These are phyloP conservation scores for Metschnikowia colocasiae DNA, from an alignment of 805 yeast species.

Conservation along the genomic window DNA sequence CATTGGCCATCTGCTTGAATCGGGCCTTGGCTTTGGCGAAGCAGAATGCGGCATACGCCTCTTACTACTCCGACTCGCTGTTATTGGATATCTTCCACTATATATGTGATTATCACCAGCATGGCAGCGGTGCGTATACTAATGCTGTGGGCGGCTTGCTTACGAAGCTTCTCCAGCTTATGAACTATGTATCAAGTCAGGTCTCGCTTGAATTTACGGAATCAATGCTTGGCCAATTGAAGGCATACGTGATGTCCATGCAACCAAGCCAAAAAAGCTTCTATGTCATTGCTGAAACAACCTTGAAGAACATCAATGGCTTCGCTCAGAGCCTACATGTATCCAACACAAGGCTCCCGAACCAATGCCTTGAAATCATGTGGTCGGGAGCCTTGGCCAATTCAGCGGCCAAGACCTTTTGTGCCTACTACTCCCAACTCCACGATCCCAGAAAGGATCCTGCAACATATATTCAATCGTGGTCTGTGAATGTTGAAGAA, in stretches of 20 bases:
- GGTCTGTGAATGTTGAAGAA: slow-evolving; percentile 43
- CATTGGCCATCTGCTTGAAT: slow-evolving; percentile 61
- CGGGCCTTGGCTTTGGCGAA: slow-evolving; percentile 33
- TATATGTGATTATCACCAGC: slow-evolving; percentile 66
- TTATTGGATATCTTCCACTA: slow-evolving; percentile 40
- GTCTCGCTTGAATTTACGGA: slow-evolving; percentile 16
- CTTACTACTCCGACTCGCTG: neutral
- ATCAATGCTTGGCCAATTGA: slow-evolving; percentile 38
- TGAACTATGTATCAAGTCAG: slow-evolving; percentile 10
- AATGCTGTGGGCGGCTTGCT: slow-evolving; percentile 66
- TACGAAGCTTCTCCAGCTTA: slow-evolving; percentile 45
- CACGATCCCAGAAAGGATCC: slow-evolving; percentile 19
- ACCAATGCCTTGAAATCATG: slow-evolving; percentile 47
- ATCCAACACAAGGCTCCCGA: slow-evolving; percentile 44
- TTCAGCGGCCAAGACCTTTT: slow-evolving; percentile 57
- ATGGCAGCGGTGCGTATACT: slow-evolving; percentile 64
- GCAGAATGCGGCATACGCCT: neutral
- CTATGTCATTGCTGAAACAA: slow-evolving; percentile 56
- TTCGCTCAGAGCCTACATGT: slow-evolving; percentile 38
- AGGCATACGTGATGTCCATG: slow-evolving; percentile 35
- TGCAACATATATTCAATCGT: slow-evolving; percentile 46
- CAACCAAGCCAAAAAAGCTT: slow-evolving; percentile 54
- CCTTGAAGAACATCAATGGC: slow-evolving; percentile 46
- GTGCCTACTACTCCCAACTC: slow-evolving; percentile 24
- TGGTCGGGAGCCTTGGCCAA: slow-evolving; percentile 61